Percentiles rank a stretch among this genome's conserved stretches.
Evolutionary conservation across 345 rosid genomes (phyloP).

Genomic region (Salix suchowensis): DNA sequence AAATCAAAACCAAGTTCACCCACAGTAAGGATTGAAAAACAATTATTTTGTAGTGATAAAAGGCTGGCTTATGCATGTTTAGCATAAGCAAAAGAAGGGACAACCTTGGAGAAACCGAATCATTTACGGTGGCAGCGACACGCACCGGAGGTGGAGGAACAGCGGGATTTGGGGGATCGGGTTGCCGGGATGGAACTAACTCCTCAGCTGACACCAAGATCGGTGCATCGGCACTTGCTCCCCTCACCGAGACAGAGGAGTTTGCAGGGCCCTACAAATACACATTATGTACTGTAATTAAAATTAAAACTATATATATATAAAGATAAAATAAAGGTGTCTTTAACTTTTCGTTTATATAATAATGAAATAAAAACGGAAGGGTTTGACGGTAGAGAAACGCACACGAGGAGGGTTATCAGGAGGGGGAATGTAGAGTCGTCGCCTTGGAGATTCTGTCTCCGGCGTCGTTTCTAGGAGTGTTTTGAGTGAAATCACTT

Average conservation of each 20-base stretch:
- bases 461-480: constrained; percentile 36
- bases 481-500: constrained; percentile 43
- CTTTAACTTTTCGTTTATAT: constrained; percentile 3
- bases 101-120: constrained; percentile 32
- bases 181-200: constrained; percentile 7
- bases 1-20: neutral
- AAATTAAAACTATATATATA: neutral
- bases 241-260: constrained; percentile 27
- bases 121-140: constrained; percentile 13
- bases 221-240: constrained; percentile 9
- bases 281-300: neutral
- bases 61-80: neutral
- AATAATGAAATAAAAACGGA: neutral
- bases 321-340: neutral
- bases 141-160: constrained; percentile 6
- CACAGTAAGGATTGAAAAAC: neutral
- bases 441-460: constrained; percentile 22
- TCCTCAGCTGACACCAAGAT: constrained; percentile 15
- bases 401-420: constrained; percentile 18
- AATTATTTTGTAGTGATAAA: neutral
- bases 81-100: neutral
- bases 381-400: neutral
- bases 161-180: constrained; percentile 16
- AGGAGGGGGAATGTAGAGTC: constrained; percentile 24
- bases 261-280: constrained; percentile 25